Base-by-base conservation (phyloP, 352 stramenopile genomes). In the Phytophthora hibernalis region DNA sequence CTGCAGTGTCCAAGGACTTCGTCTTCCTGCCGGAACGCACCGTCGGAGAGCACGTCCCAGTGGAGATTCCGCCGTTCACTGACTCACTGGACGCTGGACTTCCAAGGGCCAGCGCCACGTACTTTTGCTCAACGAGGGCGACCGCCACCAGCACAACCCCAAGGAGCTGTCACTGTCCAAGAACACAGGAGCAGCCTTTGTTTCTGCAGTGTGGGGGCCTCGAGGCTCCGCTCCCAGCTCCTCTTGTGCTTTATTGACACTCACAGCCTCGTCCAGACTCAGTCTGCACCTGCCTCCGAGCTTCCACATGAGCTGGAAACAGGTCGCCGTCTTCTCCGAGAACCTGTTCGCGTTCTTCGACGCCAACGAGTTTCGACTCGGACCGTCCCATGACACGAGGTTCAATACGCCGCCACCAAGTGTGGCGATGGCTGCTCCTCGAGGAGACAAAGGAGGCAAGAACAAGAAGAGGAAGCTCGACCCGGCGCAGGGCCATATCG, bases 81-180 rank as follows among this genome's bases (percentile, higher is more conserved):
- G 72, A 91, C 43, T 66, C 70, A 1, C 57, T 77, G 10, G 64
- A 82, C 35, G 61, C 43, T 2, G 61, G 59, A 8, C 45, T 88
- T 0, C 61, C 75, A 20, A 24, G 58, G 2, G 73, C 76, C 4
- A 83, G 74, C 45, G 54, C 79, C 26, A 82, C 82, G 54, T 90
- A 88, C 54, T 85, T 92, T 37, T 93, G 38, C 58, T 93, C 37
- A 74, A 93, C 51, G 81, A 92, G 21, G 68, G 68, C 11, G 79
- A 91, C 22, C 83, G 86, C 3, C 82, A 90, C 64, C 79, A 91
- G 67, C 77, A 89, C 70, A 93, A 95, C 62, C 85, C 87, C 12
- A 90, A 92, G 60, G 87, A 95, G 54, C 61, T 93, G 12, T 95
- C 87, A 21, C 60, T 95, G 38, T 89, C 87, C 40, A 95, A 93